Base-by-base conservation (phyloP, 2,329 filamentous ascomycete genomes). In the Bimuria novae-zelandiae region DNA sequence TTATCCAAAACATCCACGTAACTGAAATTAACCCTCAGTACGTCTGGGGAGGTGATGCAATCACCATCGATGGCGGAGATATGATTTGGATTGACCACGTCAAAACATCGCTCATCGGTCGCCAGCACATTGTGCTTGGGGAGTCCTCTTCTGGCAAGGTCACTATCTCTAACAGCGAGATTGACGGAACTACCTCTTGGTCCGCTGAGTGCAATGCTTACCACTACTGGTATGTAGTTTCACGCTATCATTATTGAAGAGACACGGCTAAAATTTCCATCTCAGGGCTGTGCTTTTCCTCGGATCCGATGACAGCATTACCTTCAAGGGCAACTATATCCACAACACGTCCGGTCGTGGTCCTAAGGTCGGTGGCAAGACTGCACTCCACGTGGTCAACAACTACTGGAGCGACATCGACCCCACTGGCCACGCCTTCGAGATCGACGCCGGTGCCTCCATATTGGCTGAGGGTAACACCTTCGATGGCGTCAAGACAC, bases 71-170 rank as follows among this genome's bases (percentile, higher is more conserved):
- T 47, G 67, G 65, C 21, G 59, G 57, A 29, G 64, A 67, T 51
- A 53, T 63, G 14, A 54, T 69, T 51, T 58, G 66, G 65, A 33
- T 60, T 36, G 23, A 68, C 51, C 67, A 70, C 53, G 52, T 58
- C 36, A 70, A 82, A 71, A 82, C 81, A 44, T 82, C 82, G 46
- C 77, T 81, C 39, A 81, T 85, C 59, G 82, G 81, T 48, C 82
- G 84, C 39, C 83, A 86, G 70, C 80, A 84, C 75, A 80, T 85
- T 44, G 84, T 86, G 44, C 77, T 83, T 44, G 84, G 84, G 54
- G 80, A 77, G 65, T 64, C 68, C 3, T 78, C 81, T 45, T 79
- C 77, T 61, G 79, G 77, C 67, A 80, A 81, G 39, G 80, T 86
- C 19, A 84, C 82, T 29, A 79, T 86, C 68, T 82, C 82, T 59